phyloP scores from a whole-genome alignment of 768 basidiomycete genomes.

The Lactifluus pinguis region DNA sequence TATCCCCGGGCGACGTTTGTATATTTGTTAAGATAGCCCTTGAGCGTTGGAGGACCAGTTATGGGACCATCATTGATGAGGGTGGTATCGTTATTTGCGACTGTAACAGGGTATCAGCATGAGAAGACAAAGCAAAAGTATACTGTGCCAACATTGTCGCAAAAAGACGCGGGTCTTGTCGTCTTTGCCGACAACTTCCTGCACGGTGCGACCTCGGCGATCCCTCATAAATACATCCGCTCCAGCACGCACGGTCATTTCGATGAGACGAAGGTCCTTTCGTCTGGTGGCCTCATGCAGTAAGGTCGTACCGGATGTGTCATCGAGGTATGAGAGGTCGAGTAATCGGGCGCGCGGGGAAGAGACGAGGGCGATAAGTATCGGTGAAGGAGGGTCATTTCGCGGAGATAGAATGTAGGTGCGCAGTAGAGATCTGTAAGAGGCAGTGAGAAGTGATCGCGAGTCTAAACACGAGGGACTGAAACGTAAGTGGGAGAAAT shows the following conservation, averaged over 20 bases:
- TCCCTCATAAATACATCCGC: constrained; percentile 87
- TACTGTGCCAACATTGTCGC: constrained; percentile 57
- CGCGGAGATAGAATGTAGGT: constrained; percentile 60
- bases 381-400: constrained; percentile 27
- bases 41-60: constrained; percentile 51
- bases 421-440: constrained; percentile 63
- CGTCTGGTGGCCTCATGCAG: constrained; percentile 83
- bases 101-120: constrained; percentile 28
- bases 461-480: constrained; percentile 44
- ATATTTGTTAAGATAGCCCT: constrained; percentile 85
- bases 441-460: constrained; percentile 62
- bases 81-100: constrained; percentile 72
- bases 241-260: constrained; percentile 76
- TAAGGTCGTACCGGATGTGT: constrained; percentile 64
- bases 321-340: constrained; percentile 75
- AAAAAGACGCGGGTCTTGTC: constrained; percentile 78
- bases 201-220: constrained; percentile 55
- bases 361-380: constrained; percentile 49
- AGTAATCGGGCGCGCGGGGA: constrained; percentile 62
- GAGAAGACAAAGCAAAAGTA: background rate
- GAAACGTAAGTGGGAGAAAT: background rate
- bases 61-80: constrained; percentile 42
- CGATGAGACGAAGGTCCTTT: constrained; percentile 71
- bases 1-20: constrained; percentile 89
- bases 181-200: constrained; percentile 64